These are phyloP conservation scores for Williopsis jadinii DNA, from an alignment of 1,139 yeast genomes.

Conservation along the genomic window DNA sequence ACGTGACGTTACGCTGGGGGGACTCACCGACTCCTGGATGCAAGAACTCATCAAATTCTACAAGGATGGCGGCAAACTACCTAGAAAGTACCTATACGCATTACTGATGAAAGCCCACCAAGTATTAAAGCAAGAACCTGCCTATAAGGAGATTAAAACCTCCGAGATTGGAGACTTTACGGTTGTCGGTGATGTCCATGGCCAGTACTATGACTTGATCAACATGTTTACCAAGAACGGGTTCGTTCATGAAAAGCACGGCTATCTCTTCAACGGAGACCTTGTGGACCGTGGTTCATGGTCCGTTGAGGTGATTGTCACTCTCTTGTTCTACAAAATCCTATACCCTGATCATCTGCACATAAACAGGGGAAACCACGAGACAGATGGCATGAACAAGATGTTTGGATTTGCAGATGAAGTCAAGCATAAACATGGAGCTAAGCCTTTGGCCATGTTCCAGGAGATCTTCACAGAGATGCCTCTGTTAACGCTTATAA, in stretches of 20 bases:
- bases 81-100: slow-evolving; percentile 79
- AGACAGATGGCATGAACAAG: slow-evolving; percentile 93
- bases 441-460: slow-evolving; percentile 77
- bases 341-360: slow-evolving; percentile 67
- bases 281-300: slow-evolving; percentile 98
- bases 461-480: slow-evolving; percentile 80
- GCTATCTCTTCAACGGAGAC: slow-evolving; percentile 90
- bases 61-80: slow-evolving; percentile 65
- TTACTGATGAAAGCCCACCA: slow-evolving; percentile 69
- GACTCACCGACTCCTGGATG: slow-evolving; percentile 47
- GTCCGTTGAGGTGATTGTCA: slow-evolving; percentile 93
- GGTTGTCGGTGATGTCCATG: slow-evolving; percentile 97
- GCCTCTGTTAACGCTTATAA: slow-evolving; percentile 82
- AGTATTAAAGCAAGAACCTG: slow-evolving; percentile 56
- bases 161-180: slow-evolving; percentile 46
- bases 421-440: slow-evolving; percentile 83
- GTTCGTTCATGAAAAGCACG: slow-evolving; percentile 55
- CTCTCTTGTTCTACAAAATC: slow-evolving; percentile 72
- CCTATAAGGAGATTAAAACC: slow-evolving; percentile 61
- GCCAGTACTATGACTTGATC: slow-evolving; percentile 86
- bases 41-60: slow-evolving; percentile 60
- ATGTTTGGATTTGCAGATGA: slow-evolving; percentile 97
- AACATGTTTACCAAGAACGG: slow-evolving; percentile 76
- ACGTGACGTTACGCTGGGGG: slow-evolving; percentile 24
- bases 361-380: slow-evolving; percentile 94